phyloP scores from a whole-genome alignment of 352 stramenopile genomes.

The Pythium myriotylum region DNA sequence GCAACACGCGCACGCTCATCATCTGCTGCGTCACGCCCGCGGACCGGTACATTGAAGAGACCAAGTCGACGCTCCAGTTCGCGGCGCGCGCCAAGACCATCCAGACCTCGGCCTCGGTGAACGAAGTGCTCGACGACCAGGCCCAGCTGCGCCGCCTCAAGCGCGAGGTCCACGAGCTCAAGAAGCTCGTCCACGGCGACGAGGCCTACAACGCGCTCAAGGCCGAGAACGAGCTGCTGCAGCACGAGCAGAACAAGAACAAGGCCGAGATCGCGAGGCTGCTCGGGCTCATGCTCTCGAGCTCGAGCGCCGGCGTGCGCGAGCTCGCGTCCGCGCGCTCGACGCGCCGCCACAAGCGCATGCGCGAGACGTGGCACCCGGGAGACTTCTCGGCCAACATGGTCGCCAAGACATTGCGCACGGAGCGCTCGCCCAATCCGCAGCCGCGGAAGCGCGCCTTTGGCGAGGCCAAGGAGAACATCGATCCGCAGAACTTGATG shows the following conservation, averaged over 20 bases:
- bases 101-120: conserved; percentile 78
- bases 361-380: conserved; percentile 72
- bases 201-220: conserved; percentile 58
- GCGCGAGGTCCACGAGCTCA: conserved; percentile 69
- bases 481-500: conserved; percentile 44
- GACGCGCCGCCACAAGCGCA: conserved; percentile 46
- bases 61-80: conserved; percentile 92
- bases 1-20: conserved; percentile 92
- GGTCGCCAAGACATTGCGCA: conserved; percentile 5
- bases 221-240: conserved; percentile 72
- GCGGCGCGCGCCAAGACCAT: conserved; percentile 92
- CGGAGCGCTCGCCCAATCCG: conserved; percentile 30
- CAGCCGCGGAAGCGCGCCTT: conserved; percentile 34
- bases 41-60: conserved; percentile 80
- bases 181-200: conserved; percentile 53
- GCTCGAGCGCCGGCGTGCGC: conserved; percentile 34
- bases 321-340: conserved; percentile 17
- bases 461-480: conserved; percentile 49
- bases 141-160: conserved; percentile 73
- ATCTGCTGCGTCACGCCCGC: conserved; percentile 82
- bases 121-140: conserved; percentile 93
- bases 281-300: conserved; percentile 62
- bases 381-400: conserved; percentile 56
- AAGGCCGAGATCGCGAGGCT: conserved; percentile 64
- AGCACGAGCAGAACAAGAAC: conserved; percentile 57